Evolutionary conservation across 768 basidiomycete species (phyloP).

Genomic region (Tulasnella sp.): DNA sequence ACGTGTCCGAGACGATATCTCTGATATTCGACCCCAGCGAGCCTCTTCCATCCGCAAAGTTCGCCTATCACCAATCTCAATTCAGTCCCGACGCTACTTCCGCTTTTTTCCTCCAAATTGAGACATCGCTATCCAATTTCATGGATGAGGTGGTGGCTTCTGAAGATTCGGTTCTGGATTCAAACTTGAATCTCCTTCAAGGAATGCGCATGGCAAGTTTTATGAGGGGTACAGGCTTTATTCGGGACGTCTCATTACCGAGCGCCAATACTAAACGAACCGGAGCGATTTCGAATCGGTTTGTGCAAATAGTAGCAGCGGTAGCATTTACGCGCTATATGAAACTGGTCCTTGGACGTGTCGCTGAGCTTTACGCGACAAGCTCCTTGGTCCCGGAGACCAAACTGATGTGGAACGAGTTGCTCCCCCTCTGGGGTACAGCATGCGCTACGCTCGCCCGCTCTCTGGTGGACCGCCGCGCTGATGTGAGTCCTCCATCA

Average conservation of each 20-base stretch:
- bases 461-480: neutral
- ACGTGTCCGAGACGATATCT: neutral
- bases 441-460: neutral
- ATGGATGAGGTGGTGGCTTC: neutral
- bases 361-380: neutral
- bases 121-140: neutral
- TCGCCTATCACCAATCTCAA: neutral
- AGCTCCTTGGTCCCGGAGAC: neutral
- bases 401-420: neutral
- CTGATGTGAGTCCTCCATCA: neutral
- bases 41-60: neutral
- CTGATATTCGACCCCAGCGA: neutral
- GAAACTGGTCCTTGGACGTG: neutral
- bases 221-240: neutral
- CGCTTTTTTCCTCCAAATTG: neutral
- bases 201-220: neutral
- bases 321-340: neutral
- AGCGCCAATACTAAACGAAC: neutral
- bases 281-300: neutral
- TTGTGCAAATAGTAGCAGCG: neutral
- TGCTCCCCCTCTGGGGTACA: neutral
- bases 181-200: neutral
- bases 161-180: neutral
- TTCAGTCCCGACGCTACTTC: neutral
- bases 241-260: neutral